Conservation (phyloP, 305 asterid genomes). For the Fraxinus nigra region DNA sequence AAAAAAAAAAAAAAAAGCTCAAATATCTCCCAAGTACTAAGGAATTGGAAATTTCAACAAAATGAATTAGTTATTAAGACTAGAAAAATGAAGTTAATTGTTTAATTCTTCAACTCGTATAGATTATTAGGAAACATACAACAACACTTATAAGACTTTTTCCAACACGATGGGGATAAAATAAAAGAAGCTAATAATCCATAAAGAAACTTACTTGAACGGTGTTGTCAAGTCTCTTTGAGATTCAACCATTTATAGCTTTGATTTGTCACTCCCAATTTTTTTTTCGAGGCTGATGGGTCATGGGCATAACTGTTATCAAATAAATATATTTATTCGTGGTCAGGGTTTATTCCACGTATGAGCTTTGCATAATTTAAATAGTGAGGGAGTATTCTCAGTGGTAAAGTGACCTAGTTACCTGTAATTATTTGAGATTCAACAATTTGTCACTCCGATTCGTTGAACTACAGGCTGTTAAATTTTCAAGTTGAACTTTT, state of each 20-base stretch:
- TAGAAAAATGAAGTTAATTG: background rate
- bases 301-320: background rate
- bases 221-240: background rate
- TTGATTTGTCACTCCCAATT: background rate
- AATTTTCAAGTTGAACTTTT: background rate
- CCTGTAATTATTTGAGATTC: background rate
- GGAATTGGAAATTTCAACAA: background rate
- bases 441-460: background rate
- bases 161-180: background rate
- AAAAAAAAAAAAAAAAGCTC: background rate
- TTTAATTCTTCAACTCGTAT: background rate
- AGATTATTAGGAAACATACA: background rate
- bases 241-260: background rate
- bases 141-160: background rate
- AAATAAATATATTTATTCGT: background rate
- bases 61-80: background rate
- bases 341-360: background rate
- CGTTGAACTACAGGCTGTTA: background rate
- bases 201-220: background rate
- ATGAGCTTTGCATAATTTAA: background rate
- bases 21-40: background rate
- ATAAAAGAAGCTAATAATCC: background rate
- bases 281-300: background rate
- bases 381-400: background rate
- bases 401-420: background rate